A percentile compares a stretch with the other conserved stretches of the same genome.
phyloP scores from a whole-genome alignment of 805 yeast species.

The Candida anglica region DNA sequence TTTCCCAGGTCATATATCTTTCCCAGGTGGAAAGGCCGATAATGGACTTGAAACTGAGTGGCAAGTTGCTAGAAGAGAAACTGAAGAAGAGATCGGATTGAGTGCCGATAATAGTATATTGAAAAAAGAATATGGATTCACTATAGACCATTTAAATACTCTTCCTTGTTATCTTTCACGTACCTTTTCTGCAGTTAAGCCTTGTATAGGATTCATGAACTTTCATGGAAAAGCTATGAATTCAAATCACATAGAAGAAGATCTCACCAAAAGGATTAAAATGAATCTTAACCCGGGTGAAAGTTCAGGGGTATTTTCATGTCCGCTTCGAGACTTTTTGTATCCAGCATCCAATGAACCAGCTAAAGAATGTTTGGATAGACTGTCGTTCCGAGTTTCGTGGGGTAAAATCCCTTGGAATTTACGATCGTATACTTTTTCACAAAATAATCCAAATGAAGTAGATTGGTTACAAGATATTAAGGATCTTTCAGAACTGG shows the following conservation, averaged over 20 bases:
- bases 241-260: conserved; percentile 13
- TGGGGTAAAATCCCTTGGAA: conserved; percentile 79
- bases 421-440: conserved; percentile 58
- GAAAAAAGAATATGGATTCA: conserved; percentile 44
- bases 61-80: conserved; percentile 76
- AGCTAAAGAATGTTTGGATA: conserved; percentile 25
- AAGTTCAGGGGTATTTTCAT: conserved; percentile 63
- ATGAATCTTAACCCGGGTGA: conserved; percentile 72
- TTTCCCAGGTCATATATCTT: conserved; percentile 86
- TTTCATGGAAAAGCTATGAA: conserved; percentile 14
- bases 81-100: conserved; percentile 83
- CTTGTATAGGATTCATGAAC: conserved; percentile 66
- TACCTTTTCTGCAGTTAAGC: conserved; percentile 78
- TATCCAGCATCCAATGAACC: conserved; percentile 22
- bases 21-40: conserved; percentile 95
- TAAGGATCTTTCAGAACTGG: conserved; percentile 53
- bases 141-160: conserved; percentile 54
- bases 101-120: conserved; percentile 44
- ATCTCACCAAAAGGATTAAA: conserved; percentile 24
- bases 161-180: conserved; percentile 81
- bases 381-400: conserved; percentile 32
- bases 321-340: conserved; percentile 61
- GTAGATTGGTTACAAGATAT: conserved; percentile 60
- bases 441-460: conserved; percentile 51
- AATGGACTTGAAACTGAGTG: conserved; percentile 59